A percentile compares a stretch with the other conserved stretches of the same genome.
Evolutionary conservation across 805 yeast genomes (phyloP).

Genomic region (Diddensiella caesifluorescens): DNA sequence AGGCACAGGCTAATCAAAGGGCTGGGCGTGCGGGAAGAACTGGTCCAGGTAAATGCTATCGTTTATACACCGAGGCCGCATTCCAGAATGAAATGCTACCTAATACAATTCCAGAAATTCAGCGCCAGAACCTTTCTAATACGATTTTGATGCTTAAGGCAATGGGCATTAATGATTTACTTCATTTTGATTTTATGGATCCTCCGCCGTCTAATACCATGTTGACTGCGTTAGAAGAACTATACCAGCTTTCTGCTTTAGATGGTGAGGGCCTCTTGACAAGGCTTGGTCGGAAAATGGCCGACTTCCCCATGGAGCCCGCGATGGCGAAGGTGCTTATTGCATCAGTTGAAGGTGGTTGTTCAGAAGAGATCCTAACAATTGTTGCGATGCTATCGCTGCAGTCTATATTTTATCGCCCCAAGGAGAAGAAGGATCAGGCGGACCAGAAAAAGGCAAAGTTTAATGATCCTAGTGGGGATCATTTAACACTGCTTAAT

Average conservation of each 20-base stretch:
- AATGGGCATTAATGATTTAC: slow-evolving; percentile 75
- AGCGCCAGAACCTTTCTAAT: slow-evolving; percentile 72
- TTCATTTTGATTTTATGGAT: slow-evolving; percentile 86
- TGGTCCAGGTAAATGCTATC: slow-evolving; percentile 91
- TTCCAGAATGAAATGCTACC: slow-evolving; percentile 70
- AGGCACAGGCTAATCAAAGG: slow-evolving; percentile 93
- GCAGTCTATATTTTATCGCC: slow-evolving; percentile 62
- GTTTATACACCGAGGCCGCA: slow-evolving; percentile 81
- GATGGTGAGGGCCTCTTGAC: slow-evolving; percentile 77
- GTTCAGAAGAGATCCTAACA: slow-evolving; percentile 63
- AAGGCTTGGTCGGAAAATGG: slow-evolving; percentile 73
- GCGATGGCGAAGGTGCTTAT: slow-evolving; percentile 75
- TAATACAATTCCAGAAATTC: slow-evolving; percentile 87
- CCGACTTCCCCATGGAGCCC: slow-evolving; percentile 89
- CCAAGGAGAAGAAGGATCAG: slow-evolving; percentile 53
- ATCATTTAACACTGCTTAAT: slow-evolving; percentile 70
- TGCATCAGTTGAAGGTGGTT: slow-evolving; percentile 53
- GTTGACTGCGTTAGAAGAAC: slow-evolving; percentile 67
- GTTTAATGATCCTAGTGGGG: slow-evolving; percentile 58
- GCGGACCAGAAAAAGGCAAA: slow-evolving; percentile 60
- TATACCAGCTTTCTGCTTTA: slow-evolving; percentile 85
- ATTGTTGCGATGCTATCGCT: slow-evolving; percentile 83
- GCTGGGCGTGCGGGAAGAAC: slow-evolving; percentile 99
- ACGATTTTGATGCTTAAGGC: slow-evolving; percentile 74
- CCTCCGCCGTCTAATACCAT: slow-evolving; percentile 73